Evolutionary conservation across 805 yeast genomes (phyloP).

Genomic region (Candida boleticola): DNA sequence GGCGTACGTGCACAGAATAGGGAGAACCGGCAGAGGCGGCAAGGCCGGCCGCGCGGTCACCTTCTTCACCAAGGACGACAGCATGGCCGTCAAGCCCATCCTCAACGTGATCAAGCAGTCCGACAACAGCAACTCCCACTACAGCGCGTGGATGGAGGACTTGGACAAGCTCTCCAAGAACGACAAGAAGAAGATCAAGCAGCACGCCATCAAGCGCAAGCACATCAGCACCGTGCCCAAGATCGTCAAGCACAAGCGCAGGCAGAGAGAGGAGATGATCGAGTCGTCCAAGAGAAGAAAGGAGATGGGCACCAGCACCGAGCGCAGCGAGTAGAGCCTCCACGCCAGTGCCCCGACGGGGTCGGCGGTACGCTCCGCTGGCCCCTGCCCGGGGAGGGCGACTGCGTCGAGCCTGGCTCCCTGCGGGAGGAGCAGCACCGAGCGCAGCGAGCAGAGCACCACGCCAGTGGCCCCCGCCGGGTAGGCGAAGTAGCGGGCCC

Average conservation of each 20-base stretch:
- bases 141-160: slow-evolving; percentile 79
- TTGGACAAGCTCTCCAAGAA: slow-evolving; percentile 61
- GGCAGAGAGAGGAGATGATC: slow-evolving; percentile 67
- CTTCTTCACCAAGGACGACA: slow-evolving; percentile 88
- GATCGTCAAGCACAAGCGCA: slow-evolving; percentile 61
- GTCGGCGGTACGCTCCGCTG: too few relatives aligned
- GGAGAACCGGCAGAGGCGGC: slow-evolving; percentile 98
- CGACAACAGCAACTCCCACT: slow-evolving; percentile 55
- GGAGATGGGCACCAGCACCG: slow-evolving; percentile 10
- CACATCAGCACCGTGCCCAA: slow-evolving; percentile 84
- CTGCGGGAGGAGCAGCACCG: too few relatives aligned
- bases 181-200: slow-evolving; percentile 61
- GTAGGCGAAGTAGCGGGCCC: too few relatives aligned
- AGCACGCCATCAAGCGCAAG: slow-evolving; percentile 58
- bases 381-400: too few relatives aligned
- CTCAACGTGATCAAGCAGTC: slow-evolving; percentile 95
- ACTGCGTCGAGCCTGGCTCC: too few relatives aligned
- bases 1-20: slow-evolving; percentile 95
- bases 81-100: slow-evolving; percentile 70
- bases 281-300: slow-evolving; percentile 69
- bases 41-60: slow-evolving; percentile 85
- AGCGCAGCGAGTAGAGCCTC: neutral
- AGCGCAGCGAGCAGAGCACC: too few relatives aligned
- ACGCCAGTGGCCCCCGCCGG: too few relatives aligned
- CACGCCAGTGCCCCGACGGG: too few relatives aligned